Evolutionary conservation across 768 basidiomycete species (phyloP).

Genomic region (Calocera viscosa): DNA sequence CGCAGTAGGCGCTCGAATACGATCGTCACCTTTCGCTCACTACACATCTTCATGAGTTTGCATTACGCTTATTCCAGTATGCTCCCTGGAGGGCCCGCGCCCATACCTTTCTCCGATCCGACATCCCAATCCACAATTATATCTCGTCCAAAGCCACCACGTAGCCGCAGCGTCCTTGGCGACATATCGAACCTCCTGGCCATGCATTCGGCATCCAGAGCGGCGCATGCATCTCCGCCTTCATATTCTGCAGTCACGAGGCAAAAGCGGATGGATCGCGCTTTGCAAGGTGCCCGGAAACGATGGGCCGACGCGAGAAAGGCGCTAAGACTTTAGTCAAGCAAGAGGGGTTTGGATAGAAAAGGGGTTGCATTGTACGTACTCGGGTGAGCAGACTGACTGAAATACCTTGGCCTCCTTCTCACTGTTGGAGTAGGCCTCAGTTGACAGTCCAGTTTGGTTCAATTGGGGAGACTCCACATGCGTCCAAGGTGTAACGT

Average conservation of each 20-base stretch:
- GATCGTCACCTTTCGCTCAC: neutral
- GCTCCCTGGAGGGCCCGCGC: neutral
- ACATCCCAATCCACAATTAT: neutral
- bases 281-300: neutral
- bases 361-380: too few species aligned
- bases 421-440: too few species aligned
- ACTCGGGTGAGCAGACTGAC: too few species aligned
- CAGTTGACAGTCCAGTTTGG: too few species aligned
- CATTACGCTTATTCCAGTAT: neutral
- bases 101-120: neutral
- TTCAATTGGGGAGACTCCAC: too few species aligned
- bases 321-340: too few species aligned
- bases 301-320: too few species aligned
- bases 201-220: neutral
- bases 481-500: too few species aligned
- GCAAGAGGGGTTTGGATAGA: too few species aligned
- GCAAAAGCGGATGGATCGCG: neutral
- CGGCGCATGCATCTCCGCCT: neutral
- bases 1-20: neutral
- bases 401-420: too few species aligned
- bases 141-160: neutral
- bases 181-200: neutral
- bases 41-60: neutral
- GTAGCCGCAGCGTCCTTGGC: neutral
- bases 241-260: neutral